Evolutionary conservation across 345 rosid genomes (phyloP), one percentile per base, ranked within the genome.

Genomic region (Passiflora organensis): DNA sequence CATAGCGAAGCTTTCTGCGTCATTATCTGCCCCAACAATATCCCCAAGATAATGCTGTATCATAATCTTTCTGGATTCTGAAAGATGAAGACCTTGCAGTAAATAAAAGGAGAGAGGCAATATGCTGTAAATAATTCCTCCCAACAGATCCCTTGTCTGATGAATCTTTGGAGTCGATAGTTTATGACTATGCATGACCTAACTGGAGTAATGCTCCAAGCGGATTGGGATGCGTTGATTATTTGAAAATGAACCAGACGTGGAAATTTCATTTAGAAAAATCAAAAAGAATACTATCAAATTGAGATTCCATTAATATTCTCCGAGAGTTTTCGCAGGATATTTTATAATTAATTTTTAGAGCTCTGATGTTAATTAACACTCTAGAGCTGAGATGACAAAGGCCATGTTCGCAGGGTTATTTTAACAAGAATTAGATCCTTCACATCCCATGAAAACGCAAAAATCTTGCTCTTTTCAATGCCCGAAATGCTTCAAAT

Each of bases 331-430:
- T 28, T 8, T 2, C 8, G 8, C 34, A 28, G n/a, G 13, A 39
- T 4, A 39, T 13, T 4, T 49, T 49, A 2, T n/a, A n/a, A n/a
- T n/a, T n/a, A 23, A 6, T 5, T 24, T 21, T 58, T 8, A 4
- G 10, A 38, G 15, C 20, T 54, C 48, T 61, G 68, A 28, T 62
- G 59, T 66, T 74, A 69, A 48, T 52, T 36, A 55, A 24, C 32
- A 38, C 59, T 23, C 38, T 53, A 61, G 77, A 74, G 68, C 51
- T 45, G 36, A 45, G 32, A 10, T 13, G 12, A 36, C 15, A 14
- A 16, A 5, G 16, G 8, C 10, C 6, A 11, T 1, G 1, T 10
- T 41, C 15, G 43, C 32, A 43, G 28, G 56, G 49, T 13, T 50
- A 32, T 15, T 42, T 20, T 50, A 41, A 15, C 56, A 55, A 43